Base-by-base conservation (phyloP, 2,329 filamentous ascomycete genomes). In the Fulvia fulva region DNA sequence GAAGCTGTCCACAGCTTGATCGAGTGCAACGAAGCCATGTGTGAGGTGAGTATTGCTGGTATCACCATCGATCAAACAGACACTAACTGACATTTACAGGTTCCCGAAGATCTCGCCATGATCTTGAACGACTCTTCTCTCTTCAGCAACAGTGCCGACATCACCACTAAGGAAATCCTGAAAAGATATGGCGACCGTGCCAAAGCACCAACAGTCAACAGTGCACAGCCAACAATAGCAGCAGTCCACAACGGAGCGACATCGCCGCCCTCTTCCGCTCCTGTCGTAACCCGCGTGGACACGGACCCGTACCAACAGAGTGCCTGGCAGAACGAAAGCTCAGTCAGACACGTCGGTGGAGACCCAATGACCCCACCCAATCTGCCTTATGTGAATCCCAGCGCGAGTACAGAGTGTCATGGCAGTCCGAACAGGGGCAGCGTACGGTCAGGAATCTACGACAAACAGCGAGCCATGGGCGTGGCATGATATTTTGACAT, bases 151-250 rank as follows among this genome's bases (percentile, higher is more conserved):
- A 87, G 83, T 63, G 87, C 88, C 47, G 93, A 99, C 60, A 87
- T 97, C 62, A 97, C 93, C 1, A 96, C 92, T 5, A 99, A 99
- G 74, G 94, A 99, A 70, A 97, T 99, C 55, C 81, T 99, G 53
- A 96, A 93, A 73, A 86, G 91, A 57, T 97, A 95, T 75, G 91
- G 91, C 51, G 90, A 96, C 70, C 87, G 94, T 62, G 86, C 76
- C 76, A 89, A 78, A 83, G 77, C 76, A 79, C 74, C 83, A 1
- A 65, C 64, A 9, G 60, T 70, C 51, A 62, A 62, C 49, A 64
- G 56, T 43, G 76, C 75, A 56, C 68, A 73, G 8, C 71, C 76
- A 41, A 54, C 50, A 21, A 56, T 56, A 19, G 51, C 60, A 49
- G 43, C 58, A 47, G 54, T 61, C 49, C 60, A 61, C 58, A 61